Conservation (phyloP, 352 stramenopile species). For the Phytophthora palmivora region DNA sequence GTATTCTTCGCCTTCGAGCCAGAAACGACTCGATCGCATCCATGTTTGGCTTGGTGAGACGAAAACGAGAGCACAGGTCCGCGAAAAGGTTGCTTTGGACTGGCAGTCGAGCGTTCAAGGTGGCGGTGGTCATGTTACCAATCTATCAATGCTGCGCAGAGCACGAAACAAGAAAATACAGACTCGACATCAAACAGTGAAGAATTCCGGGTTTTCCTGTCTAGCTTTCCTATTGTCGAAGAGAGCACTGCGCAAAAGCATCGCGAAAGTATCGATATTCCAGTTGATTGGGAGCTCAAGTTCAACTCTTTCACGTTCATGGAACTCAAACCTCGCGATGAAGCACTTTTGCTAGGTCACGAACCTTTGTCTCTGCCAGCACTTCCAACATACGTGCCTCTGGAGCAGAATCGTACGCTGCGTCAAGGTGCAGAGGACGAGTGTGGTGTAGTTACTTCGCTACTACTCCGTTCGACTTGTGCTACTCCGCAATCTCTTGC, state of each 20-base stretch:
- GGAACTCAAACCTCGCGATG: conserved; percentile 63
- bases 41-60: conserved; percentile 57
- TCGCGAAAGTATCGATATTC: conserved; percentile 46
- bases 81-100: conserved; percentile 65
- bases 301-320: conserved; percentile 71
- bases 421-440: conserved; percentile 60
- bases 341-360: conserved; percentile 75
- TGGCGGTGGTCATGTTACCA: neutral
- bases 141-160: neutral
- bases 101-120: conserved; percentile 39
- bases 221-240: conserved; percentile 69
- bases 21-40: conserved; percentile 65
- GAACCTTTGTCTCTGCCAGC: conserved; percentile 57
- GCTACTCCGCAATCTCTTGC: neutral
- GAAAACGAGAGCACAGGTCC: conserved; percentile 58
- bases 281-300: conserved; percentile 53
- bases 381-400: conserved; percentile 65
- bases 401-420: conserved; percentile 49
- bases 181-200: conserved; percentile 6
- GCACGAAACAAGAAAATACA: conserved; percentile 1
- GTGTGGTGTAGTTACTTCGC: conserved; percentile 32
- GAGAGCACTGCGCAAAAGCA: conserved; percentile 51
- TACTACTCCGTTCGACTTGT: conserved; percentile 3
- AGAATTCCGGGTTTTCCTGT: conserved; percentile 34
- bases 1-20: conserved; percentile 73